Percentiles rank a stretch among this genome's conserved stretches.
phyloP scores from a whole-genome alignment of 768 basidiomycete genomes.

The Leccinum pellstonianum region DNA sequence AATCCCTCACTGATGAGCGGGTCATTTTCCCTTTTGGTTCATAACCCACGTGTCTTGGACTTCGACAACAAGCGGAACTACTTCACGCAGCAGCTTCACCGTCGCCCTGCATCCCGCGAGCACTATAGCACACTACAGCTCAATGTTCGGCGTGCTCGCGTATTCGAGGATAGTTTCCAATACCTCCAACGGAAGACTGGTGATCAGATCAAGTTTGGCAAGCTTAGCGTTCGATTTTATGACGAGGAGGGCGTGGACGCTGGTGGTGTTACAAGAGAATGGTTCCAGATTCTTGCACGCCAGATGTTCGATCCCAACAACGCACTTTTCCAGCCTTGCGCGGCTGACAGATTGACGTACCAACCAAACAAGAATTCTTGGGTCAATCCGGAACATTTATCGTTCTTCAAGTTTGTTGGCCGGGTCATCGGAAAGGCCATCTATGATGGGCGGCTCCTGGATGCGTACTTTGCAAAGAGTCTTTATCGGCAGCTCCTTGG shows the following conservation, averaged over 20 bases:
- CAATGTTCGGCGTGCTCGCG: conserved; percentile 84
- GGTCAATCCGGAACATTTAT: conserved; percentile 94
- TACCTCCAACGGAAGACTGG: conserved; percentile 85
- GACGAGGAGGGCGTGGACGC: conserved; percentile 99
- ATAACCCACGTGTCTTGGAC: conserved; percentile 95
- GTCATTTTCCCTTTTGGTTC: conserved; percentile 93
- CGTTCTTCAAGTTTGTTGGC: conserved; percentile 99
- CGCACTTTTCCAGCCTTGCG: conserved; percentile 96
- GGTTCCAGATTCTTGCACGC: conserved; percentile 96
- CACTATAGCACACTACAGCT: conserved; percentile 82
- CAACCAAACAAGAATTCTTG: conserved; percentile 93
- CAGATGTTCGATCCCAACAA: conserved; percentile 99
- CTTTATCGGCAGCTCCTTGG: conserved; percentile 93
- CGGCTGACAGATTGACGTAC: conserved; percentile 91
- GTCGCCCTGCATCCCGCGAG: conserved; percentile 74
- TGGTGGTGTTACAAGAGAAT: conserved; percentile 96
- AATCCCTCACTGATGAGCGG: conserved; percentile 98
- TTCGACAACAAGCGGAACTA: conserved; percentile 99
- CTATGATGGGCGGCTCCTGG: conserved; percentile 91
- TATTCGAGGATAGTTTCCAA: conserved; percentile 98
- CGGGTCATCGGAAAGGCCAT: conserved; percentile 98
- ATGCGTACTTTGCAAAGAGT: conserved; percentile 97
- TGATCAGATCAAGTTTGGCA: conserved; percentile 97
- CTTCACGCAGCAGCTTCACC: conserved; percentile 89
- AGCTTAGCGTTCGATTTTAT: conserved; percentile 93